Evolutionary conservation across 805 yeast genomes (phyloP).

Genomic region (Pichia occidentalis): DNA sequence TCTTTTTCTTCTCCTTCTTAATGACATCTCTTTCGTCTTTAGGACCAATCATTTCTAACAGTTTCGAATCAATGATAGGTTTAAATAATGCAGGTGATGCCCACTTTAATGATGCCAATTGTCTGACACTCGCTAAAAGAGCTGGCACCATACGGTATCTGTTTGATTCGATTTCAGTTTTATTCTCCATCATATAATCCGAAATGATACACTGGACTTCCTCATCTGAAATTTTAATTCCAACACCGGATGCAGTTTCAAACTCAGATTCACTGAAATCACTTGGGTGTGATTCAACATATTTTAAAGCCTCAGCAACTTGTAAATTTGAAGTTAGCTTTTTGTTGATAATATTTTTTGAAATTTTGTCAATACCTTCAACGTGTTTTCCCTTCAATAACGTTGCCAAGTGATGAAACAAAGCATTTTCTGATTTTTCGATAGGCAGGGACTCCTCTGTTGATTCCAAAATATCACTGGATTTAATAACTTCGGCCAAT

Average conservation of each 20-base stretch:
- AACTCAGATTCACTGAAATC: conserved; percentile 43
- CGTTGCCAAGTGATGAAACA: conserved; percentile 74
- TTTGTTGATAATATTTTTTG: conserved; percentile 57
- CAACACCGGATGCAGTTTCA: conserved; percentile 73
- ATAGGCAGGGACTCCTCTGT: conserved; percentile 28
- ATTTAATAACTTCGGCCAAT: conserved; percentile 51
- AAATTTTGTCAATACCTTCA: conserved; percentile 44
- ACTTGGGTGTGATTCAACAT: conserved; percentile 43
- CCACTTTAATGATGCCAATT: conserved; percentile 76
- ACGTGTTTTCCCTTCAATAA: conserved; percentile 55
- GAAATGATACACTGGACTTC: conserved; percentile 55
- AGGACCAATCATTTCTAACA: conserved; percentile 77
- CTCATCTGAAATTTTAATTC: conserved; percentile 60
- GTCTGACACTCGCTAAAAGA: conserved; percentile 70
- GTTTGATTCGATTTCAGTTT: conserved; percentile 54
- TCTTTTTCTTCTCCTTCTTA: conserved; percentile 67
- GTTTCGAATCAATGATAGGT: conserved; percentile 74
- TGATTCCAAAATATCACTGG: conserved; percentile 24
- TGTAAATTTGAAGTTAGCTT: conserved; percentile 64
- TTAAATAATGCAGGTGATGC: conserved; percentile 84
- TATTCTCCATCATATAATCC: conserved; percentile 53
- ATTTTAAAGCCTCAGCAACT: conserved; percentile 74
- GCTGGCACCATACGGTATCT: conserved; percentile 78
- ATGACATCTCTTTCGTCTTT: conserved; percentile 90
- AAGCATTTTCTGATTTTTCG: conserved; percentile 55